phyloP scores from a whole-genome alignment of 2,329 filamentous ascomycete genomes.

The Ophiostoma fasciatum region DNA sequence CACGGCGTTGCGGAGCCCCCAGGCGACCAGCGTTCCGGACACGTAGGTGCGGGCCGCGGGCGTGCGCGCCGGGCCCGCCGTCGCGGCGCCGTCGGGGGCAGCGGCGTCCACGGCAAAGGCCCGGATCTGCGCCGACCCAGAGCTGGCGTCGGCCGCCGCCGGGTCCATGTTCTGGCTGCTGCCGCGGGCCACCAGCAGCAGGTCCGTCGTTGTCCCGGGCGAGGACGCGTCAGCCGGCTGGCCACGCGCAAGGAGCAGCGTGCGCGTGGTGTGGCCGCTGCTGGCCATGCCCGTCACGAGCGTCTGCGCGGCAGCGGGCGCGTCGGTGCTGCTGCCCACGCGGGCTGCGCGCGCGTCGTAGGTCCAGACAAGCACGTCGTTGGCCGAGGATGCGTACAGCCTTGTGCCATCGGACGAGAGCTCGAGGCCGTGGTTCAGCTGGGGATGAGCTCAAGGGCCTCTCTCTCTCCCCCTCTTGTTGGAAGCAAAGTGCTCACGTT shows the following conservation, averaged over 20 bases:
- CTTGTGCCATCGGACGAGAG: constrained; percentile 36
- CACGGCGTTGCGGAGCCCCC: constrained; percentile 57
- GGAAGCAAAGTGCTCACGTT: too few species aligned
- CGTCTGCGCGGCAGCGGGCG: too few species aligned
- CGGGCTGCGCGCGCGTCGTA: constrained; percentile 43
- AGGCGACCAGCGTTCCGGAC: constrained; percentile 33
- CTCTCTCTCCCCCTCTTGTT: too few species aligned
- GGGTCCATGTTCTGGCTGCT: constrained; percentile 48
- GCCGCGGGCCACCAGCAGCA: constrained; percentile 50
- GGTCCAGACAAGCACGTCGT: constrained; percentile 47
- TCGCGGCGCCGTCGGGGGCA: too few species aligned
- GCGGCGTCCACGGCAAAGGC: constrained; percentile 36
- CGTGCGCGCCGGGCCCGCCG: too few species aligned
- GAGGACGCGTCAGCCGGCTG: constrained; percentile 35
- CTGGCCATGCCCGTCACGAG: constrained; percentile 49
- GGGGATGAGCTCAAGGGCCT: too few species aligned
- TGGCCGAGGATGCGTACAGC: constrained; percentile 41
- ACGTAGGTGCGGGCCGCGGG: constrained; percentile 26
- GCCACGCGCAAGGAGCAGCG: constrained; percentile 44
- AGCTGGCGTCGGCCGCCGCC: constrained; percentile 31
- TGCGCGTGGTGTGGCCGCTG: constrained; percentile 43
- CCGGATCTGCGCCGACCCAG: constrained; percentile 53
- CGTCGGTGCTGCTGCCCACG: constrained; percentile 26
- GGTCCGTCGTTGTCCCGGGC: too few species aligned
- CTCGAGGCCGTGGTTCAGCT: constrained; percentile 43